These are phyloP conservation scores for Fusarium setosum DNA, from an alignment of 2,329 filamentous ascomycete species.

Conservation along the genomic window DNA sequence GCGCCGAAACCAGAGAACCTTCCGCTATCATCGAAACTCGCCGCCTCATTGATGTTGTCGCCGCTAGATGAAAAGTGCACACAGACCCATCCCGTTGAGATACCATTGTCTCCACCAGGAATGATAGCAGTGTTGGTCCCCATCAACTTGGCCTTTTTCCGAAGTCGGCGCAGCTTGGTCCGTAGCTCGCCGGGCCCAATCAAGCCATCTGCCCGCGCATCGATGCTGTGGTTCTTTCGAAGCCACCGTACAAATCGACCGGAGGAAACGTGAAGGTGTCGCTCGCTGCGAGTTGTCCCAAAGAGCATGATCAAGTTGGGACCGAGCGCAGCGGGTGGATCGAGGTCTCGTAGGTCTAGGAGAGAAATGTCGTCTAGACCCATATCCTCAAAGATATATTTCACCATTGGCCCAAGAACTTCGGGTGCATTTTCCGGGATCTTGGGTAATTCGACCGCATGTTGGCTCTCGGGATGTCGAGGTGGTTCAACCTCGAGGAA, in stretches of 20 bases:
- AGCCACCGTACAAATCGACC: conserved; percentile 92
- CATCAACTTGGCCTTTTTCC: conserved; percentile 83
- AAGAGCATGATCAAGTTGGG: conserved; percentile 93
- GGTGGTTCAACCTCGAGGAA: conserved; percentile 82
- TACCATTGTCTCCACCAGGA: conserved; percentile 80
- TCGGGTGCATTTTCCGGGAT: conserved; percentile 75
- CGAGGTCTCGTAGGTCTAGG: conserved; percentile 84
- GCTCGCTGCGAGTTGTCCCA: conserved; percentile 89
- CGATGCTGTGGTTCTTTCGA: conserved; percentile 76
- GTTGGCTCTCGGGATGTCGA: conserved; percentile 60
- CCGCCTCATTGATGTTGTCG: conserved; percentile 59
- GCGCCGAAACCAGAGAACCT: conserved; percentile 83
- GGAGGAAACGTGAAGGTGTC: conserved; percentile 91
- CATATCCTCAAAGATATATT: conserved; percentile 84
- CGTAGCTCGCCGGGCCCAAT: conserved; percentile 93
- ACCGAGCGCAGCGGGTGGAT: conserved; percentile 88
- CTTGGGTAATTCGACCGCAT: conserved; percentile 61
- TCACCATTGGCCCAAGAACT: conserved; percentile 77
- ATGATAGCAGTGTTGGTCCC: conserved; percentile 76
- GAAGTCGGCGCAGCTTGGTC: conserved; percentile 83
- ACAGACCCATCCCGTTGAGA: conserved; percentile 95
- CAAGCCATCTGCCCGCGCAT: conserved; percentile 85
- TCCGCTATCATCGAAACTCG: conserved; percentile 59
- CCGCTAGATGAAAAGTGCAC: conserved; percentile 84
- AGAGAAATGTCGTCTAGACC: conserved; percentile 85